phyloP scores from a whole-genome alignment of 1,139 yeast species.

The Geotrichum siamense region DNA sequence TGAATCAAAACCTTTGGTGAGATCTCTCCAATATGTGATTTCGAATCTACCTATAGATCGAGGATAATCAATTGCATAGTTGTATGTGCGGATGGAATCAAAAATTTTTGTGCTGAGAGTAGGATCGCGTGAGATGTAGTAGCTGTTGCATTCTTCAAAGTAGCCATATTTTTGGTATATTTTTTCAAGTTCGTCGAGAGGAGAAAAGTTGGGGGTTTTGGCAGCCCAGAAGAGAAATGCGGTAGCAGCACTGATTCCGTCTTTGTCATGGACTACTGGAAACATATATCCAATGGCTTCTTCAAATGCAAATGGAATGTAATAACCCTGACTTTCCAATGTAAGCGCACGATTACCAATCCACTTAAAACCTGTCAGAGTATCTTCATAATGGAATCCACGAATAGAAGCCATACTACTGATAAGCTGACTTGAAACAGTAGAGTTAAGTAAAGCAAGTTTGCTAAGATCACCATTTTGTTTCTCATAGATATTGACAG shows the following conservation, averaged over 20 bases:
- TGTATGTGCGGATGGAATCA: constrained; percentile 38
- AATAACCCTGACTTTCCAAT: constrained; percentile 53
- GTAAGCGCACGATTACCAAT: constrained; percentile 84
- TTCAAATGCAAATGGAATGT: constrained; percentile 85
- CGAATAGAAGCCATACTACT: constrained; percentile 57
- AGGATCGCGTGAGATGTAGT: constrained; percentile 60
- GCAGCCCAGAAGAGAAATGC: constrained; percentile 71
- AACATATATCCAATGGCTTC: constrained; percentile 98
- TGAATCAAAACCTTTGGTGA: constrained; percentile 77
- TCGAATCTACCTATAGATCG: constrained; percentile 44
- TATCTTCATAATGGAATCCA: constrained; percentile 64
- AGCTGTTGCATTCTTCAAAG: constrained; percentile 80
- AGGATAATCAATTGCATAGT: constrained; percentile 35
- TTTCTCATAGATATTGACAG: constrained; percentile 38
- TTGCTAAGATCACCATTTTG: constrained; percentile 29
- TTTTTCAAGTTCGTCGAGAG: constrained; percentile 44
- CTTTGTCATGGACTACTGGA: constrained; percentile 80
- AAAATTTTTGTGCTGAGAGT: constrained; percentile 48
- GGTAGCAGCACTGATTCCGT: constrained; percentile 76
- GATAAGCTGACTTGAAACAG: constrained; percentile 83
- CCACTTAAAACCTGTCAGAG: constrained; percentile 96
- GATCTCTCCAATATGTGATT: constrained; percentile 69
- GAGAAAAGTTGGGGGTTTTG: constrained; percentile 30
- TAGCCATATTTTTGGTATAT: constrained; percentile 67
- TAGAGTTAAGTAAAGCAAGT: constrained; percentile 71